phyloP scores from a whole-genome alignment of 164 flowering plant species.

The Sextonia rubra region DNA sequence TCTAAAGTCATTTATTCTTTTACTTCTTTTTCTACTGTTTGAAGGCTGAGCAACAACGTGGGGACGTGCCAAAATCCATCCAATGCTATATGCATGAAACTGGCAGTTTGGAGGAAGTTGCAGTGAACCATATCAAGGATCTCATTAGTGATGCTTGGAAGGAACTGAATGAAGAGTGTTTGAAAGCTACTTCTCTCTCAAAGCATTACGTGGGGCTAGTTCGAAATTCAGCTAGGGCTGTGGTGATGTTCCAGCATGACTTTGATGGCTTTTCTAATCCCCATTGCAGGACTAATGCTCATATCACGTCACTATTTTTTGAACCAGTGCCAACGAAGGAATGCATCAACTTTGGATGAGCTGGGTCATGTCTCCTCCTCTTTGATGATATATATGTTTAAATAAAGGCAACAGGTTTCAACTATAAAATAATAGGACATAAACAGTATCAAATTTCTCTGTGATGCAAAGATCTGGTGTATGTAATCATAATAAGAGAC shows the following conservation, averaged over 20 bases:
- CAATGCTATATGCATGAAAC: conserved; percentile 24
- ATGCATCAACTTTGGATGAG: too few species aligned
- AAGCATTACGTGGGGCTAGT: background rate
- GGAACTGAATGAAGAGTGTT: conserved; percentile 5
- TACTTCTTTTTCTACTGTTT: background rate
- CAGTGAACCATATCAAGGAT: conserved; percentile 8
- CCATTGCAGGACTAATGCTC: background rate
- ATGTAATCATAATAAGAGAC: too few species aligned
- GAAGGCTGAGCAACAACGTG: conserved; percentile 21
- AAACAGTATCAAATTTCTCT: too few species aligned
- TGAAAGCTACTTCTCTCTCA: background rate
- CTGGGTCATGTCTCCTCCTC: too few species aligned
- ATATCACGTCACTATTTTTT: conserved; percentile 1
- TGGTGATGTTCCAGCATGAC: conserved; percentile 16
- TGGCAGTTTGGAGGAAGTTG: conserved; percentile 19
- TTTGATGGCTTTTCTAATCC: conserved; percentile 12
- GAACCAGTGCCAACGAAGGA: conserved; percentile 1
- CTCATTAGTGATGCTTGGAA: conserved; percentile 19
- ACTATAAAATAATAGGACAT: too few species aligned
- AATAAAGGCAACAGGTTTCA: too few species aligned
- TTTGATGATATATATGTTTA: too few species aligned
- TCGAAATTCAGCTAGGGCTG: background rate
- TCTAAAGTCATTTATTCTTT: background rate
- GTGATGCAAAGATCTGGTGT: too few species aligned
- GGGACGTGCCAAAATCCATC: conserved; percentile 15